Base-by-base conservation (phyloP, 805 yeast genomes). In the Torulaspora franciscae region DNA sequence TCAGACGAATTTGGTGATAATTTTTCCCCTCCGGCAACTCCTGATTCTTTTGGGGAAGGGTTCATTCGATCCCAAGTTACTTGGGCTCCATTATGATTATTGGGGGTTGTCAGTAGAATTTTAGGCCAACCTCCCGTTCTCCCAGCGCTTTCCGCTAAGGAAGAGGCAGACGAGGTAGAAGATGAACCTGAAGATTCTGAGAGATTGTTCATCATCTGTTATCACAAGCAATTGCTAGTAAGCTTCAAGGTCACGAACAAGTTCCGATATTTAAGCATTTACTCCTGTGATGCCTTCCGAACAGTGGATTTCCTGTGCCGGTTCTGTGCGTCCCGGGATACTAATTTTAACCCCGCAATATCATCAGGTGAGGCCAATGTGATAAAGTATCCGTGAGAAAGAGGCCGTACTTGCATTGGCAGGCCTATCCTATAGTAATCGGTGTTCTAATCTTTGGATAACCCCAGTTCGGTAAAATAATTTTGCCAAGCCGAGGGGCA, bases 111-210 rank as follows among this genome's bases (percentile, higher is more conserved):
- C 10, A 33, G 26, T n/a, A 19, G 25, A 19, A 33, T 19, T 13
- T 33, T 23, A 19, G 37, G 37, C 15, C 37, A 38, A 24, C 25
- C 32, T 24, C 17, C 35, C 33, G 33, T 4, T 14, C 33, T 15
- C 8, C 8, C 33, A 13, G 15, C 4, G 13, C n/a, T n/a, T n/a
- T 15, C 37, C 14, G 26, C 26, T 14, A 23, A 10, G 37, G 37
- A 33, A 11, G 37, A 33, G 30, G 13, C 13, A 13, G 30, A 27
- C 11, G 30, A 27, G 13, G 13, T 37, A 8, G 48, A 40, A 17
- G 46, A 42, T 22, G 47, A 37, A 9, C 40, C 30, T 22, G 47
- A 43, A 10, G 45, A 40, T 17, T 27, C 26, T 17, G 47, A 40
- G 7, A 22, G 13, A 28, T 15, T 29, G 33, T 44, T 43, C 47